Evolutionary conservation across 225 moss, liverwort and hornwort species (phyloP).

Genomic region (Bryoerythrophyllum caledonicum): DNA sequence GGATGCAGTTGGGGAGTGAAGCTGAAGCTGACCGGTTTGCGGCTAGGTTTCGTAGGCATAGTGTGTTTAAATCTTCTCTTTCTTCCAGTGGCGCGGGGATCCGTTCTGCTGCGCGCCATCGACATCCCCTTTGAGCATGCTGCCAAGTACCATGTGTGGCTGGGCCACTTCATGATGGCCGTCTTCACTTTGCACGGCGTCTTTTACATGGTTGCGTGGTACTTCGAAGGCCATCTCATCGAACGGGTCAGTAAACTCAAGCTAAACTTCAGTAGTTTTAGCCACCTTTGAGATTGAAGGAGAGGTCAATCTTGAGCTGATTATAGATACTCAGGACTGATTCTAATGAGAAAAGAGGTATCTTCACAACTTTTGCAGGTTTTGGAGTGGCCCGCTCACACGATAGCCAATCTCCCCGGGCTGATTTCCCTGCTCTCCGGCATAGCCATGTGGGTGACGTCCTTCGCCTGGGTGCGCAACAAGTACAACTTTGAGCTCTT

Average conservation of each 20-base stretch:
- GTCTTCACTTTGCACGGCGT: constrained; percentile 83
- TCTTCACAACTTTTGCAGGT: constrained; percentile 45
- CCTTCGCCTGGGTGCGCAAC: constrained; percentile 71
- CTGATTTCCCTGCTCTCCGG: constrained; percentile 66
- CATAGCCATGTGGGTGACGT: constrained; percentile 83
- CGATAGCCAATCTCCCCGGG: constrained; percentile 71
- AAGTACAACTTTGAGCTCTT: constrained; percentile 77
- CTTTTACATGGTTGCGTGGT: constrained; percentile 57
- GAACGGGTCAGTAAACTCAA: constrained; percentile 45
- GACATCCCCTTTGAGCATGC: constrained; percentile 98
- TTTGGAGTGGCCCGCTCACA: constrained; percentile 47
- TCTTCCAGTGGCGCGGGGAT: constrained; percentile 86
- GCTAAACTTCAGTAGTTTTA: background rate
- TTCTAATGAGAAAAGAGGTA: too few relatives aligned
- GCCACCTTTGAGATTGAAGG: too few relatives aligned
- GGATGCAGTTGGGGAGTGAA: constrained; percentile 53
- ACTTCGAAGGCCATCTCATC: constrained; percentile 61
- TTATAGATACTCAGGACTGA: too few relatives aligned
- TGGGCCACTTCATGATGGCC: constrained; percentile 93
- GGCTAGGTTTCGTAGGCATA: constrained; percentile 70
- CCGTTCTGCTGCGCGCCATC: constrained; percentile 78
- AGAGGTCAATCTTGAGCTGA: too few relatives aligned
- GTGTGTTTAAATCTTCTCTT: constrained; percentile 78
- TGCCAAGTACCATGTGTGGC: constrained; percentile 89
- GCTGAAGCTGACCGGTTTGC: constrained; percentile 49